phyloP scores from a whole-genome alignment of 257 asterid species.

The Anisodus tanguticus region DNA sequence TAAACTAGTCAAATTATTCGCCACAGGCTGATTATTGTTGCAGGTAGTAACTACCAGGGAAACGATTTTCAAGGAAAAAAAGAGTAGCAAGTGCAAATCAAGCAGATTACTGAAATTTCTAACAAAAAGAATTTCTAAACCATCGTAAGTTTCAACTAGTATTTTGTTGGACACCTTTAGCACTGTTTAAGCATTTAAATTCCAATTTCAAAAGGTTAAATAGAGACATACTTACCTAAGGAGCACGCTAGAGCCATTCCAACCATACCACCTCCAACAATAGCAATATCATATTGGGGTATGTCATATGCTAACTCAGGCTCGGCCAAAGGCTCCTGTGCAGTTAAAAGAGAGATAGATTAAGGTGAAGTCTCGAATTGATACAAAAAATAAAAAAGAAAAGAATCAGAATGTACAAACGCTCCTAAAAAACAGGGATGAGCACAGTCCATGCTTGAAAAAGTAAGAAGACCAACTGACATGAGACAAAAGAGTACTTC shows the following conservation, averaged over 20 bases:
- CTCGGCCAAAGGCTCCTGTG: slow-evolving; percentile 51
- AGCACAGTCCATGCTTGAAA: background rate
- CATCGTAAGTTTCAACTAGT: background rate
- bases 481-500: background rate
- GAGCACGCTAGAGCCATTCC: slow-evolving; percentile 97
- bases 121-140: background rate
- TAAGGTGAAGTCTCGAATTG: background rate
- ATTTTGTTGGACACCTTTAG: background rate
- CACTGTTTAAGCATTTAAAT: background rate
- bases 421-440: background rate
- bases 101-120: background rate
- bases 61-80: background rate
- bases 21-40: background rate
- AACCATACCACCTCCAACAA: slow-evolving; percentile 99
- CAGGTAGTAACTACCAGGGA: background rate
- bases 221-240: slow-evolving; percentile 57
- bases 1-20: background rate
- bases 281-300: slow-evolving; percentile 84
- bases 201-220: background rate
- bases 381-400: background rate
- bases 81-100: slow-evolving; percentile 18
- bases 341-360: background rate
- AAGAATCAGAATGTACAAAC: background rate
- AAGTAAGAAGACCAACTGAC: background rate
- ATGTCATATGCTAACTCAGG: slow-evolving; percentile 36